Evolutionary conservation across 2,329 filamentous ascomycete species (phyloP), one percentile per base, ranked within the genome.

Genomic region (Xylariaceae sp.): DNA sequence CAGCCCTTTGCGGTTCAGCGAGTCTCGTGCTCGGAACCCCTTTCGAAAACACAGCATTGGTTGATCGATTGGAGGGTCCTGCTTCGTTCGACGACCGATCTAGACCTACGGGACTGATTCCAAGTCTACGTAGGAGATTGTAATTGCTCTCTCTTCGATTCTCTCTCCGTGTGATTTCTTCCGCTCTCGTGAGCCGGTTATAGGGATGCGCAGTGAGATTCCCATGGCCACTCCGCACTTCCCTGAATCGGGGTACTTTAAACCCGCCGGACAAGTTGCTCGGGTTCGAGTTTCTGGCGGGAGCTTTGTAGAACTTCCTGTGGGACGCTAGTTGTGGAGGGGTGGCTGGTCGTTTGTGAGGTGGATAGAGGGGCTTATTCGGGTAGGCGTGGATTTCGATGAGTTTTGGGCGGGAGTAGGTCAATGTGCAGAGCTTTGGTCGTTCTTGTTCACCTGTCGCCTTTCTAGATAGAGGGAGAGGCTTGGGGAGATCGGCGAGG

Each of bases 331-430:
- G 51, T 3, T 40, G 53, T 1, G 50, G 46, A 0, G 61, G 60
- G 14, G 55, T 58, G 0, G 19, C 5, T 1, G 58, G 52, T 1
- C 31, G 38, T 22, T 55, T 44, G 32, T 58, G 59, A 0, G 59
- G 48, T 7, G 62, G 59, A 39, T 60, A 64, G 11, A 54, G 35
- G 6, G 62, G 62, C 18, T 48, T 57, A 35, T 58, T 56, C 18
- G 62, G 62, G 48, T 64, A 64, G 5, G 56, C 53, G 49, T 68
- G 63, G 19, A 70, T 59, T 12, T 63, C 54, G 31, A 57, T 53
- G 38, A 63, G 49, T 1, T 49, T 49, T 0, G 61, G 59, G 5
- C 55, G 58, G 12, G 56, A 57, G 49, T 56, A 57, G 45, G 44
- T 6, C 35, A 9, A 18, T 52, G 19, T n/a, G 14, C 12, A 19